Evolutionary conservation across 202 grass and related monocot species (phyloP).

Genomic region (Panicum hallii): DNA sequence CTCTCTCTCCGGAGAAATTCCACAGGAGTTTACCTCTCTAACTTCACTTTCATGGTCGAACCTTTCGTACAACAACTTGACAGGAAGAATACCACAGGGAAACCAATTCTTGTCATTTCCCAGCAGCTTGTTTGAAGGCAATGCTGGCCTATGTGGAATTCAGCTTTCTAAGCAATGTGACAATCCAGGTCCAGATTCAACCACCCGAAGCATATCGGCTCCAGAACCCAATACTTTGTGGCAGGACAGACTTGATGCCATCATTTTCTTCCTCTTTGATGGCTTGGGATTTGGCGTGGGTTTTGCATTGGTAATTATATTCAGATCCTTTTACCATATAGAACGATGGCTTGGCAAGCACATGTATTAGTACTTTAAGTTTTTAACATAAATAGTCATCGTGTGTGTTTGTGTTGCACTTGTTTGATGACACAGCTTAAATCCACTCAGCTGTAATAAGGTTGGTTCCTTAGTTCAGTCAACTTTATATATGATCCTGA

Average conservation of each 20-base stretch:
- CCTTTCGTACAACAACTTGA: slow-evolving; percentile 71
- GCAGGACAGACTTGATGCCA: slow-evolving; percentile 1
- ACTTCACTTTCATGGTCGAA: slow-evolving; percentile 55
- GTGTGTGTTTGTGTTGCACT: no score
- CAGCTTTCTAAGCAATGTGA: slow-evolving; percentile 50
- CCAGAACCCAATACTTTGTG: slow-evolving; percentile 25
- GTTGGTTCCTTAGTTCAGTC: no score
- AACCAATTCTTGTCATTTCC: slow-evolving; percentile 54
- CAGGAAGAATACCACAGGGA: slow-evolving; percentile 38
- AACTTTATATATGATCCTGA: no score
- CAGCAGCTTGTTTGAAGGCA: slow-evolving; percentile 47
- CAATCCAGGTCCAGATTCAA: neutral
- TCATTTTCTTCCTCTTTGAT: slow-evolving; percentile 37
- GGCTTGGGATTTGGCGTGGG: no score
- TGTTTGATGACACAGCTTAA: no score
- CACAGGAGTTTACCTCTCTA: slow-evolving; percentile 45
- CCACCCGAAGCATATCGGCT: neutral
- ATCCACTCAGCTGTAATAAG: neutral
- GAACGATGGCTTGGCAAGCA: no score
- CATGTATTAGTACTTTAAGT: no score
- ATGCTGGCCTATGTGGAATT: slow-evolving; percentile 50
- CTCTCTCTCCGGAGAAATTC: slow-evolving; percentile 59
- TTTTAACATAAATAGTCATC: no score
- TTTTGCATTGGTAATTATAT: no score
- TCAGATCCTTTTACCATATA: no score